Conservation (phyloP, 805 yeast genomes). For the Wickerhamia fluorescens region DNA sequence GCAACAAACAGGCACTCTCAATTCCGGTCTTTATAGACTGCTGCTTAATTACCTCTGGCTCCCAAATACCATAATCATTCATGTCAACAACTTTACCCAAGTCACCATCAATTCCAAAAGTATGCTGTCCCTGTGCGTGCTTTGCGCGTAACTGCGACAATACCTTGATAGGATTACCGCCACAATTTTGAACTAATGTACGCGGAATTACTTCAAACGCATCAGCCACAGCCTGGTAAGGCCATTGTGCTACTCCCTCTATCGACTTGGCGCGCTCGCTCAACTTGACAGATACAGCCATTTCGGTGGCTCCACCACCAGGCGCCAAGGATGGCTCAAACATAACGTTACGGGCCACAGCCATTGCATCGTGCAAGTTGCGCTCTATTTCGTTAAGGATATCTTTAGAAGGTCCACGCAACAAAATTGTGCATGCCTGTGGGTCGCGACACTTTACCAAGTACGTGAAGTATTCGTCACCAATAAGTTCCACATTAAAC, state of each 20-base stretch:
- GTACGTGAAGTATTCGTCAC: conserved; percentile 93
- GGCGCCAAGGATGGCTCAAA: conserved; percentile 93
- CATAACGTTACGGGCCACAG: conserved; percentile 91
- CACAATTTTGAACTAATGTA: conserved; percentile 94
- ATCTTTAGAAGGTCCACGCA: conserved; percentile 96
- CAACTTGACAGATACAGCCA: conserved; percentile 88
- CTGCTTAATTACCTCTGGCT: conserved; percentile 96
- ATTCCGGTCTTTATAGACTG: conserved; percentile 97
- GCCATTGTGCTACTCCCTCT: conserved; percentile 97
- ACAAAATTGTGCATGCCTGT: conserved; percentile 84
- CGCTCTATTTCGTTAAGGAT: conserved; percentile 94
- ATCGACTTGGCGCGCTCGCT: conserved; percentile 86
- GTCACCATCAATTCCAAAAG: conserved; percentile 94
- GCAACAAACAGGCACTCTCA: conserved; percentile 89
- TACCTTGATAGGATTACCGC: conserved; percentile 89
- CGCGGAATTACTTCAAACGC: conserved; percentile 98
- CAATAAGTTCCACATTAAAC: conserved; percentile 90
- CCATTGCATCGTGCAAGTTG: conserved; percentile 97
- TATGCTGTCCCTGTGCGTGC: conserved; percentile 82
- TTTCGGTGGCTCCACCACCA: conserved; percentile 99
- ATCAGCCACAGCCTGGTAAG: conserved; percentile 97
- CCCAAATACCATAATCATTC: conserved; percentile 97
- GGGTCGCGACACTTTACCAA: conserved; percentile 77
- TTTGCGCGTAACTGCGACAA: conserved; percentile 90
- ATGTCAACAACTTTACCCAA: conserved; percentile 90